Evolutionary conservation across 1,284 basidiomycete genomes (phyloP), one percentile per base, ranked within the genome.

Genomic region (Trametes versicolor): DNA sequence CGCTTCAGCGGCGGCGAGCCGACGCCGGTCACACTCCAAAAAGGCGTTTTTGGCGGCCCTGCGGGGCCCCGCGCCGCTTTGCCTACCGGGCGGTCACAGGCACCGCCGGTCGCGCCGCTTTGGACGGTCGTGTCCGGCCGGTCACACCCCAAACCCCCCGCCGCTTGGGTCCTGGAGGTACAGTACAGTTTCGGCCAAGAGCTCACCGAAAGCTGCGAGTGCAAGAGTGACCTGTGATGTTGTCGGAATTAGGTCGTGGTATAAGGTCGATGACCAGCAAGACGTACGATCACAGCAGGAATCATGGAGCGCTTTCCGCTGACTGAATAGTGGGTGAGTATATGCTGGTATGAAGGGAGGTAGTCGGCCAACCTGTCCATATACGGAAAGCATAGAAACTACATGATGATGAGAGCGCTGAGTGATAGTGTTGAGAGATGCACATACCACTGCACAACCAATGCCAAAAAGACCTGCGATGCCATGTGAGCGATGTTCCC

Each of bases 301-400:
- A 70, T 41, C 2, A 61, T 45, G 15, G 63, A 53, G 19, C 63
- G 70, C 62, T 61, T 63, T 29, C 59, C 60, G 43, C 62, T 68
- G 15, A 73, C 70, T 68, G 47, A 29, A 27, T 6, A n/a, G 9
- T 3, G 23, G 19, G 32, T 41, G 1, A 51, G 15, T 21, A 25
- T 50, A 15, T 8, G 8, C 12, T 9, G 12, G 12, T 43, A 39
- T 0, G 25, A 21, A 53, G 2, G 15, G 29, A 43, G 4, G 9
- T 21, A 12, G 25, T 25, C 4, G 15, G 21, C 61, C 32, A 32
- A 78, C 79, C 72, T 68, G 70, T 71, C 62, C 73, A 79, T 41
- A 79, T 69, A 34, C 80, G 78, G 54, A 66, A 36, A 0, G 69
- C 73, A 48, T 80, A 81, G 64, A 74, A 81, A 27, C 79, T 81